These are phyloP conservation scores for Centrapalus pauciflorus DNA, from an alignment of 129 eudicot species.

Conservation along the genomic window DNA sequence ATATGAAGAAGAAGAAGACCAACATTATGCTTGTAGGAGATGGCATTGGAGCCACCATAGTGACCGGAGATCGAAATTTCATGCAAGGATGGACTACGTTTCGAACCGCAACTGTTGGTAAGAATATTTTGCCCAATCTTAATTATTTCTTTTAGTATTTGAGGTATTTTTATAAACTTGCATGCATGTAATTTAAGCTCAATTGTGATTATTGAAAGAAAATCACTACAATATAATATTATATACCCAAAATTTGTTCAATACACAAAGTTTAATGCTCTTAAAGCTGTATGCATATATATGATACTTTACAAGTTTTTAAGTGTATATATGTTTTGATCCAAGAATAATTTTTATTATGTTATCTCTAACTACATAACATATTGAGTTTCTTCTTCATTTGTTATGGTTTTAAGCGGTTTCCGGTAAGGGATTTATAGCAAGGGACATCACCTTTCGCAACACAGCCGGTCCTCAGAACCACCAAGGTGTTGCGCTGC, in stretches of 20 bases:
- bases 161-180: too few relatives aligned
- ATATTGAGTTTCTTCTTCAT: not conserved
- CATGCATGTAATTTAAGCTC: not conserved
- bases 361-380: not conserved
- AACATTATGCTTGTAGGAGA: conserved; percentile 91
- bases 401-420: conserved; percentile 43
- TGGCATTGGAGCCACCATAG: conserved; percentile 78
- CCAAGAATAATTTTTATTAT: not conserved
- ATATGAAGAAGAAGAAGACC: conserved; percentile 92
- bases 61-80: conserved; percentile 70
- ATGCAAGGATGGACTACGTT: conserved; percentile 98
- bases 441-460: conserved; percentile 85
- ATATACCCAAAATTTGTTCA: too few relatives aligned
- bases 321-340: too few relatives aligned
- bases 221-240: too few relatives aligned
- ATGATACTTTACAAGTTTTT: too few relatives aligned
- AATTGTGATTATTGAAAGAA: too few relatives aligned
- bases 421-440: conserved; percentile 85
- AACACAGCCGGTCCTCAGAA: conserved; percentile 86
- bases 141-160: not conserved
- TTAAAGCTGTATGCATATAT: too few relatives aligned
- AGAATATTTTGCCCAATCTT: not conserved
- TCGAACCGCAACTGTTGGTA: conserved; percentile 87
- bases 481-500: conserved; percentile 85
- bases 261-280: too few relatives aligned